Conservation (phyloP, 352 stramenopile genomes). For the Salisapilia sapeloensis region DNA sequence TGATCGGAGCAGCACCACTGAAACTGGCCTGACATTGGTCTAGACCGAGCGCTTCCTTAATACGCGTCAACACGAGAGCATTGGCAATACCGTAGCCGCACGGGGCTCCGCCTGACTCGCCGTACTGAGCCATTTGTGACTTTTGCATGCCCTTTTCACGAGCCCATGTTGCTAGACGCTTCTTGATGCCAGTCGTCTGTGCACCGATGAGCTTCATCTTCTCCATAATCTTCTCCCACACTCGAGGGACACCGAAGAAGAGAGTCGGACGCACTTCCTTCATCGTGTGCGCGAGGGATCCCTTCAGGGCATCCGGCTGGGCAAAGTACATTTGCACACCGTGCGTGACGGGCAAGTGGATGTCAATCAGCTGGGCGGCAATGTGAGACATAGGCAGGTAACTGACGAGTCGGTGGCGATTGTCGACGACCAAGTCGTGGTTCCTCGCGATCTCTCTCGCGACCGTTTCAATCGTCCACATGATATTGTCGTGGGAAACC, state of each 20-base stretch:
- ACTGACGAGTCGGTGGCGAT: constrained; percentile 59
- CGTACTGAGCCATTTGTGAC: constrained; percentile 70
- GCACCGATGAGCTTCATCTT: constrained; percentile 77
- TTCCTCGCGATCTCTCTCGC: constrained; percentile 38
- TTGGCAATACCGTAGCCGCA: constrained; percentile 85
- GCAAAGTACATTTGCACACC: constrained; percentile 77
- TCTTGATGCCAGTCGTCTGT: constrained; percentile 83
- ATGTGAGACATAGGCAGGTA: constrained; percentile 85
- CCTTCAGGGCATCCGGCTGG: constrained; percentile 82
- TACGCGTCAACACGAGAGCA: constrained; percentile 65
- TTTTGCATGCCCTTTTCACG: constrained; percentile 76
- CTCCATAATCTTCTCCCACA: constrained; percentile 88
- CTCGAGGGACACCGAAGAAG: constrained; percentile 83
- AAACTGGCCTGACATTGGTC: constrained; percentile 72
- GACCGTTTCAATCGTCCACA: constrained; percentile 63
- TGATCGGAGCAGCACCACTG: constrained; percentile 83
- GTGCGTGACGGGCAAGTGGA: constrained; percentile 47
- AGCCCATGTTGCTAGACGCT: constrained; percentile 81
- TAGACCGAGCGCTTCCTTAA: constrained; percentile 83
- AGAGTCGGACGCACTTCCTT: constrained; percentile 79
- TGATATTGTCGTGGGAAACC: constrained; percentile 92
- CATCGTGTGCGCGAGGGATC: constrained; percentile 66
- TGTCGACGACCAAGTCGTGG: constrained; percentile 35
- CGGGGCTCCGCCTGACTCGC: constrained; percentile 65
- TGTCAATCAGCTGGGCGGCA: constrained; percentile 78